Conservation (phyloP, 371 early-diverging fungal genomes). For the Mortierella polycephala region DNA sequence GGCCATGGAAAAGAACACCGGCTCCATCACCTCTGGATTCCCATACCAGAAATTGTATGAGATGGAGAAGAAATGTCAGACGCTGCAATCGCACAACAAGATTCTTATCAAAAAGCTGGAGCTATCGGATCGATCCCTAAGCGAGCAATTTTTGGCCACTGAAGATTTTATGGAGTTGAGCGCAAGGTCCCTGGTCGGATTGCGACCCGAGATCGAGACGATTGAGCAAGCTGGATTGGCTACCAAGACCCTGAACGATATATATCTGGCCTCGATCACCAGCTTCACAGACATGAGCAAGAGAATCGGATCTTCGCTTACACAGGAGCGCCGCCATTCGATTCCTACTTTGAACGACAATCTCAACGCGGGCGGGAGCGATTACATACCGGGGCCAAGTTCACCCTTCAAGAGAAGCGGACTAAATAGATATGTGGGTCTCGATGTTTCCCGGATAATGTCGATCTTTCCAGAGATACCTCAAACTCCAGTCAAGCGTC, state of each 20-base stretch:
- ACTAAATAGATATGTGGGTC: slow-evolving; percentile 9
- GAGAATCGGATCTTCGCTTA: slow-evolving; percentile 39
- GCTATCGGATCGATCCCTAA: slow-evolving; percentile 55
- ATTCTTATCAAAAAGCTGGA: slow-evolving; percentile 61
- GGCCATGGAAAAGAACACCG: slow-evolving; percentile 24
- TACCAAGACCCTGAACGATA: slow-evolving; percentile 51
- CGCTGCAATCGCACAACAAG: slow-evolving; percentile 48
- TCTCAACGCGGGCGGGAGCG: background rate
- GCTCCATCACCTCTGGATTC: slow-evolving; percentile 54
- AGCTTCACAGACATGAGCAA: slow-evolving; percentile 61
- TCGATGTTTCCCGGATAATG: slow-evolving; percentile 37
- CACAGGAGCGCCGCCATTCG: background rate
- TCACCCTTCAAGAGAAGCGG: slow-evolving; percentile 13
- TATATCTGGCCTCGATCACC: slow-evolving; percentile 62
- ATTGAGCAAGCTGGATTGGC: slow-evolving; percentile 23
- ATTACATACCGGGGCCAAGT: background rate
- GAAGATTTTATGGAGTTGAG: slow-evolving; percentile 58
- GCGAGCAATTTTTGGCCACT: slow-evolving; percentile 56
- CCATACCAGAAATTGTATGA: slow-evolving; percentile 49
- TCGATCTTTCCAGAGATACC: slow-evolving; percentile 49
- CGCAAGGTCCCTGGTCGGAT: slow-evolving; percentile 58
- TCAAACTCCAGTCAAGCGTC: slow-evolving; percentile 45
- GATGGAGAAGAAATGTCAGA: slow-evolving; percentile 49
- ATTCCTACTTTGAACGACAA: background rate
- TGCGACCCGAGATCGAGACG: slow-evolving; percentile 46